Percentiles rank a stretch among this genome's conserved stretches.
Conservation (phyloP, 2,329 filamentous ascomycete genomes). For the Colletotrichum cereale region DNA sequence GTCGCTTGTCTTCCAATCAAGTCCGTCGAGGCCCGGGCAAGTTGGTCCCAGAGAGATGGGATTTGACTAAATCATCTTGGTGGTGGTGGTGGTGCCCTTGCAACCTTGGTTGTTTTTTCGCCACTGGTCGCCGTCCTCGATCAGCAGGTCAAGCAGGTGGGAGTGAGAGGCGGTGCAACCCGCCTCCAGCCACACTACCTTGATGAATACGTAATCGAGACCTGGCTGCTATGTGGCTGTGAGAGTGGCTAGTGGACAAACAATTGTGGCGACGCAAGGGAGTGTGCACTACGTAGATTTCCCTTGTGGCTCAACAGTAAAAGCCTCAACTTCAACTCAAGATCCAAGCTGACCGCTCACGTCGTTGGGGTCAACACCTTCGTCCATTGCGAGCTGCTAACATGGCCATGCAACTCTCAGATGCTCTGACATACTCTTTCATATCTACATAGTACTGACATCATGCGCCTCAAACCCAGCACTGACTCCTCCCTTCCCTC, state of each 20-base stretch:
- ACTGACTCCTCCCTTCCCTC: neutral
- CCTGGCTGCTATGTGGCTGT: neutral
- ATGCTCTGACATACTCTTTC: neutral
- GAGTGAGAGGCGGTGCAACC: conserved; percentile 6
- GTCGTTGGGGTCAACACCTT: neutral
- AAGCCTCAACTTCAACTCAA: neutral
- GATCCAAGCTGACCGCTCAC: neutral
- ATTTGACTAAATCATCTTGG: neutral
- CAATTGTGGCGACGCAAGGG: neutral
- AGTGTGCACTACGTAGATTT: neutral
- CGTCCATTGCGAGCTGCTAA: neutral
- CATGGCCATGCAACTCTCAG: neutral
- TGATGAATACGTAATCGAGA: neutral
- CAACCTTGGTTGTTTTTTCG: no score
- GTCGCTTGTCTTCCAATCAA: conserved; percentile 27
- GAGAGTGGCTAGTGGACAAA: neutral
- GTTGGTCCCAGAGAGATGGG: neutral
- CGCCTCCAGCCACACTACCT: neutral
- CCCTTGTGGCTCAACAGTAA: neutral
- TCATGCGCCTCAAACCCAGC: neutral
- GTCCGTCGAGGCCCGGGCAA: neutral
- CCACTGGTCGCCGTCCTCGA: conserved; percentile 14
- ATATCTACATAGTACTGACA: neutral
- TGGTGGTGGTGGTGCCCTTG: conserved; percentile 1
- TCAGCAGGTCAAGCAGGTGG: neutral